phyloP scores from a whole-genome alignment of 495 filamentous ascomycete genomes.

The Monascus purpureus region DNA sequence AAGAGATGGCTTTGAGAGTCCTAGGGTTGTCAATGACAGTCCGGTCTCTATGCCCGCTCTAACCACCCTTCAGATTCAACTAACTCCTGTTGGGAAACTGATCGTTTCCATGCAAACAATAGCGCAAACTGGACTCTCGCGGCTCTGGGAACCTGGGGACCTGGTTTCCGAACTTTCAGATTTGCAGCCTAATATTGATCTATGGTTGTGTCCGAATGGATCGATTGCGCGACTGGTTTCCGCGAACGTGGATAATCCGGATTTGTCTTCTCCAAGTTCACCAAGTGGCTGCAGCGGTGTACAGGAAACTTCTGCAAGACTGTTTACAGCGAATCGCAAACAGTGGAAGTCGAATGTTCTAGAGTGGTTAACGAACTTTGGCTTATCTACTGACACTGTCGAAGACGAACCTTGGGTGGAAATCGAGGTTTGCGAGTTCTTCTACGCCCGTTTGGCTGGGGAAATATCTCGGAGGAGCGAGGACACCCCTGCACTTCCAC shows the following conservation, averaged over 20 bases:
- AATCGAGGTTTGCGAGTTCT: constrained; percentile 33
- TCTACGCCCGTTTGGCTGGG: constrained; percentile 28
- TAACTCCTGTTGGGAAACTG: constrained; percentile 23
- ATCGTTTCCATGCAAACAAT: constrained; percentile 26
- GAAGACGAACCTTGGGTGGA: constrained; percentile 30
- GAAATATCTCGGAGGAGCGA: constrained; percentile 22
- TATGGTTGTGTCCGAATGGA: constrained; percentile 39
- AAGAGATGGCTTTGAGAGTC: constrained; percentile 16
- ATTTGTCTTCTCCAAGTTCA: constrained; percentile 11
- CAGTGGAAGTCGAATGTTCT: constrained; percentile 28
- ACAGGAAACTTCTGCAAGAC: constrained; percentile 2
- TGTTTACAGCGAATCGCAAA: constrained; percentile 7
- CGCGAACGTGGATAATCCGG: constrained; percentile 10
- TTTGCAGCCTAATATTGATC: constrained; percentile 18
- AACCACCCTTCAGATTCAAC: constrained; percentile 26
- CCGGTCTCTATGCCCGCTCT: constrained; percentile 17
- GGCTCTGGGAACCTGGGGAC: constrained; percentile 13
- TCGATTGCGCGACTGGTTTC: constrained; percentile 30
- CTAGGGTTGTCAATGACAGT: constrained; percentile 15
- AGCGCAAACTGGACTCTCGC: constrained; percentile 23
- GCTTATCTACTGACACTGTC: constrained; percentile 18
- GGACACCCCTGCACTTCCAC: constrained; percentile 19
- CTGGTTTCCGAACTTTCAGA: constrained; percentile 8
- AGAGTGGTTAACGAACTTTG: constrained; percentile 28
- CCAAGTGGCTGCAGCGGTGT: constrained; percentile 4